Conservation (phyloP, 768 basidiomycete genomes). For the Xerocomus brunneocitrinus region DNA sequence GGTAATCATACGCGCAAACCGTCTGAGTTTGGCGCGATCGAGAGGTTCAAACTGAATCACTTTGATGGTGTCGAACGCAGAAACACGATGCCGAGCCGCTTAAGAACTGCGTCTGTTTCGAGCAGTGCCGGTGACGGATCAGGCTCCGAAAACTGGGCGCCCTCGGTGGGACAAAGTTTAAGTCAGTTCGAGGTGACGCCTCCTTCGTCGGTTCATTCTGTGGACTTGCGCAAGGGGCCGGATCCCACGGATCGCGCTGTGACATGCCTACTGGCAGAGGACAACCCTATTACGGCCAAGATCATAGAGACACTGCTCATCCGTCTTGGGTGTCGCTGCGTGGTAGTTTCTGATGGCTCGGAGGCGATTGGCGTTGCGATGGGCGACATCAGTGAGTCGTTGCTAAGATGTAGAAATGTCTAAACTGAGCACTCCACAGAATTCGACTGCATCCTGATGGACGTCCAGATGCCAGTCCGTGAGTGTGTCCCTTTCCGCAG, state of each 20-base stretch:
- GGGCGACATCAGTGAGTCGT: conserved; percentile 88
- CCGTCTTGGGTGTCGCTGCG: conserved; percentile 90
- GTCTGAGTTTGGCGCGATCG: conserved; percentile 83
- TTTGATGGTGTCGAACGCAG: conserved; percentile 75
- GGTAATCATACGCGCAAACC: conserved; percentile 73
- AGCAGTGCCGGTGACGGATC: conserved; percentile 79
- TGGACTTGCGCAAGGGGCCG: conserved; percentile 70
- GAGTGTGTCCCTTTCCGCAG: conserved; percentile 32
- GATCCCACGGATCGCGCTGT: conserved; percentile 85
- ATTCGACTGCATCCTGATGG: conserved; percentile 95
- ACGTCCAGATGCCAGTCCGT: conserved; percentile 92
- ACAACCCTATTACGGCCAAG: conserved; percentile 97
- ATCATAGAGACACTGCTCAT: conserved; percentile 94
- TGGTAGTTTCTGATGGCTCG: conserved; percentile 93
- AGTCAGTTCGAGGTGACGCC: conserved; percentile 62
- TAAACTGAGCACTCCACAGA: conserved; percentile 43
- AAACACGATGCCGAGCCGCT: conserved; percentile 80
- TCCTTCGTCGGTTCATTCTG: conserved; percentile 81
- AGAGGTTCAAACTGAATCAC: conserved; percentile 82
- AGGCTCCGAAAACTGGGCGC: conserved; percentile 69
- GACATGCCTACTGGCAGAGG: conserved; percentile 91
- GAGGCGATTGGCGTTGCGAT: conserved; percentile 97
- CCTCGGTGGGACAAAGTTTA: conserved; percentile 48
- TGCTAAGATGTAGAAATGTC: neutral
- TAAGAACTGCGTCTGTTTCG: conserved; percentile 83